Evolutionary conservation across 768 basidiomycete genomes (phyloP), one percentile per base, ranked within the genome.

Genomic region (Clitopilus hobsonii): DNA sequence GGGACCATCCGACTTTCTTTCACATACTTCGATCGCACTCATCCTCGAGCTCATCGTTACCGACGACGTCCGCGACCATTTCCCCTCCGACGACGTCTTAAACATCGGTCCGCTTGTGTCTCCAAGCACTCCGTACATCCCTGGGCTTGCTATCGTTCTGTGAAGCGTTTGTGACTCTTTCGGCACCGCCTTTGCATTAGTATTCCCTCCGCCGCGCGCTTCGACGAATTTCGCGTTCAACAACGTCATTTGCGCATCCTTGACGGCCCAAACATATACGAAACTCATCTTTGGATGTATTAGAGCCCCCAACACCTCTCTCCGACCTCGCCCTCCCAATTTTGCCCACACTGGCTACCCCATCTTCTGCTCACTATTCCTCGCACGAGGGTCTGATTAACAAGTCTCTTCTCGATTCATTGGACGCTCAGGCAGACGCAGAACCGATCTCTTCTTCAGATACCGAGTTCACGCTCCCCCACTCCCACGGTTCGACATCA

Each of bases 341-440:
- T 64, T 65, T 70, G 72, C 71, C 69, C 80, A 79, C 64, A 62
- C 80, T 82, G 81, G 81, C 81, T 71, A 68, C 76, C 67, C 72
- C 76, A 55, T 65, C 74, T 59, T 67, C 64, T 59, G 68, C 71
- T 63, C 70, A 69, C 45, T 63, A 65, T 59, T 67, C 64, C 61
- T 74, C 71, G 63, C 74, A 72, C 63, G 90, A 92, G 81, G 89
- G 88, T 71, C 85, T 85, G 64, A 90, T 92, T 68, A 92, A 91
- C 76, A 85, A 86, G 68, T 91, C 89, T 53, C 80, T 92, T 56
- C 74, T 92, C 61, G 90, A 89, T 70, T 88, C 85, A 38, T 80
- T 93, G 66, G 84, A 92, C 80, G 88, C 85, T 53, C 85, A 89
- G 71, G 89, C 86, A 51, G 89, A 91, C 80, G 80, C 88, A 54